A percentile compares a stretch with the other conserved stretches of the same genome.
Conservation (phyloP, 768 basidiomycete species). For the Amylocystis lapponica region DNA sequence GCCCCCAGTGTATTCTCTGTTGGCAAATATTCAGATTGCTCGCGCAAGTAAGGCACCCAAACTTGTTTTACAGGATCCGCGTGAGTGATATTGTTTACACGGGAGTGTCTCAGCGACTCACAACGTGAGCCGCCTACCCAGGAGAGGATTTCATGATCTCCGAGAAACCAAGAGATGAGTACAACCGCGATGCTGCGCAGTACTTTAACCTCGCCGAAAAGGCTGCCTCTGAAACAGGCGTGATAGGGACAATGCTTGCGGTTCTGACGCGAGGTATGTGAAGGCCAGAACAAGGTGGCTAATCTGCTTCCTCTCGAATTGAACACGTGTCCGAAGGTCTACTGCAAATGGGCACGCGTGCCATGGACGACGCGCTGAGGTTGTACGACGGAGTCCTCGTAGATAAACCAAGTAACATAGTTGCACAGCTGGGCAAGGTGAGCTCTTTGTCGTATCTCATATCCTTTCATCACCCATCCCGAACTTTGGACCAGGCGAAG, state of each 20-base stretch:
- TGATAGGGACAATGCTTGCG: slow-evolving; percentile 46
- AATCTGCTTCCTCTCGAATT: neutral
- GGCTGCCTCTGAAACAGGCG: slow-evolving; percentile 53
- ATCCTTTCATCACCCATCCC: neutral
- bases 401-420: slow-evolving; percentile 77
- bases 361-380: slow-evolving; percentile 76
- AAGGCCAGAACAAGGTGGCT: neutral
- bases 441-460: slow-evolving; percentile 7
- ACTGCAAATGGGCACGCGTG: slow-evolving; percentile 71
- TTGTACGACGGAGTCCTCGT: slow-evolving; percentile 77
- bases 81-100: slow-evolving; percentile 30
- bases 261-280: slow-evolving; percentile 62
- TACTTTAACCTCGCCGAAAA: slow-evolving; percentile 56
- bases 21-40: slow-evolving; percentile 82
- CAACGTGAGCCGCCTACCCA: too few relatives aligned
- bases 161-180: slow-evolving; percentile 61
- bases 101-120: neutral
- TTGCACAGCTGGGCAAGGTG: slow-evolving; percentile 86
- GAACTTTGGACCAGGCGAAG: slow-evolving; percentile 47
- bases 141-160: slow-evolving; percentile 59
- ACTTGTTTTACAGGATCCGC: slow-evolving; percentile 60
- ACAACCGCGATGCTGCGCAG: slow-evolving; percentile 63
- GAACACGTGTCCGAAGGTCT: slow-evolving; percentile 52
- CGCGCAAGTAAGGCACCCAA: slow-evolving; percentile 84
- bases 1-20: slow-evolving; percentile 70